Evolutionary conservation across 371 early-diverging fungal genomes (phyloP).

Genomic region (Mucor sp.): DNA sequence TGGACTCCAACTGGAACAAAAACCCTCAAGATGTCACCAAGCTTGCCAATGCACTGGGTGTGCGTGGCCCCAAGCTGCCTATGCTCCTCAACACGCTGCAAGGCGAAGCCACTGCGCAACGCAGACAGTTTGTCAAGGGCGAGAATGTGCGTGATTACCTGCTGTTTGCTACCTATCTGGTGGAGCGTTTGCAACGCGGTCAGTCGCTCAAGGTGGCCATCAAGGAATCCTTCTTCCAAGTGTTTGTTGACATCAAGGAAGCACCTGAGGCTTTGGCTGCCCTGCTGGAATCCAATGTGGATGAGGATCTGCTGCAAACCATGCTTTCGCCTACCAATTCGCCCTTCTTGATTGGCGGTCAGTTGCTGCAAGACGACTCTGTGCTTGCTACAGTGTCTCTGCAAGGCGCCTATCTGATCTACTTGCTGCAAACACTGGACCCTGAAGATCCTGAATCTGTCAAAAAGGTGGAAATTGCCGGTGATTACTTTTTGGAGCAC

Average conservation of each 20-base stretch:
- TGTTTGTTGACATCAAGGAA: conserved; percentile 46
- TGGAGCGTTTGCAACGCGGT: conserved; percentile 73
- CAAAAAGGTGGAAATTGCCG: conserved; percentile 49
- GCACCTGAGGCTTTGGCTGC: conserved; percentile 22
- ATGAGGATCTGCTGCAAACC: conserved; percentile 21
- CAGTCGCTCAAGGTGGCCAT: conserved; percentile 54
- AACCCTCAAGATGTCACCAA: conserved; percentile 45
- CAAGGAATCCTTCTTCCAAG: conserved; percentile 56
- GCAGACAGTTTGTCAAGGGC: conserved; percentile 38
- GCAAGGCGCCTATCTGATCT: conserved; percentile 64
- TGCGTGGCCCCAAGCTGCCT: conserved; percentile 52
- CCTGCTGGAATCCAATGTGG: conserved; percentile 19
- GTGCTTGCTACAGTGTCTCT: conserved; percentile 56
- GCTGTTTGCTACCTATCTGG: conserved; percentile 57
- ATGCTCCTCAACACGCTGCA: conserved; percentile 35
- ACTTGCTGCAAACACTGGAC: conserved; percentile 39
- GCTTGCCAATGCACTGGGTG: conserved; percentile 56
- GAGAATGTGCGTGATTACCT: conserved; percentile 60
- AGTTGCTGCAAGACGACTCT: conserved; percentile 57
- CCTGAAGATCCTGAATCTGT: conserved; percentile 11
- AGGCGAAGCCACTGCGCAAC: conserved; percentile 34
- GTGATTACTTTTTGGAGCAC: conserved; percentile 61
- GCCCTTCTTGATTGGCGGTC: conserved; percentile 61
- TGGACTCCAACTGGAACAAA: conserved; percentile 55
- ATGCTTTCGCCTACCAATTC: conserved; percentile 53